Conservation (phyloP, 441 rosid genomes). For the Raphanus hybrid region DNA sequence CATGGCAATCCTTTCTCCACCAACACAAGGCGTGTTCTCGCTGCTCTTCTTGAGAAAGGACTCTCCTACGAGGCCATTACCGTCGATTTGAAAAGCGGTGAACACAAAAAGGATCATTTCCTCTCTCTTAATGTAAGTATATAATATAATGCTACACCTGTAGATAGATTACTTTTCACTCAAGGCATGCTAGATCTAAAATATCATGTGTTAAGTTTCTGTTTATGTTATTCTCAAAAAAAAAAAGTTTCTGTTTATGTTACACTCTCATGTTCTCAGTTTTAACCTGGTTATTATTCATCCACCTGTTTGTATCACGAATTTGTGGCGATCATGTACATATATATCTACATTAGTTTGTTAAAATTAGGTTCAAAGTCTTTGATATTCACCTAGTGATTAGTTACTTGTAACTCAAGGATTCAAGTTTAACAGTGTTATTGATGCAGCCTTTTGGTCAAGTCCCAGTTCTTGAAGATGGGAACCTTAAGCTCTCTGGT, state of each 20-base stretch:
- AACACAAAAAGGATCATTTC: conserved; percentile 56
- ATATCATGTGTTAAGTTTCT: not conserved
- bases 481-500: conserved; percentile 46
- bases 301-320: not conserved
- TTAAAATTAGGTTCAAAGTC: not conserved
- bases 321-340: not conserved
- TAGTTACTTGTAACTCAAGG: not conserved
- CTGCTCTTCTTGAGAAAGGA: conserved; percentile 63
- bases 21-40: conserved; percentile 57
- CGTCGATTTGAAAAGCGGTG: conserved; percentile 56
- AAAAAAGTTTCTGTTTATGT: not conserved
- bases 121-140: conserved; percentile 62
- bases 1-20: conserved; percentile 61
- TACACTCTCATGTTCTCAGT: conserved; percentile 4
- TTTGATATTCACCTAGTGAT: not conserved
- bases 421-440: not conserved
- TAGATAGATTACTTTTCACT: not conserved
- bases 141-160: conserved; percentile 32
- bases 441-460: conserved; percentile 52
- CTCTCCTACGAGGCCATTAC: conserved; percentile 55
- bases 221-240: not conserved
- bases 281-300: not conserved
- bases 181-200: not conserved
- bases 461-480: conserved; percentile 51
- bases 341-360: not conserved